Base-by-base conservation (phyloP, 805 yeast species). In the Ogataea minuta region DNA sequence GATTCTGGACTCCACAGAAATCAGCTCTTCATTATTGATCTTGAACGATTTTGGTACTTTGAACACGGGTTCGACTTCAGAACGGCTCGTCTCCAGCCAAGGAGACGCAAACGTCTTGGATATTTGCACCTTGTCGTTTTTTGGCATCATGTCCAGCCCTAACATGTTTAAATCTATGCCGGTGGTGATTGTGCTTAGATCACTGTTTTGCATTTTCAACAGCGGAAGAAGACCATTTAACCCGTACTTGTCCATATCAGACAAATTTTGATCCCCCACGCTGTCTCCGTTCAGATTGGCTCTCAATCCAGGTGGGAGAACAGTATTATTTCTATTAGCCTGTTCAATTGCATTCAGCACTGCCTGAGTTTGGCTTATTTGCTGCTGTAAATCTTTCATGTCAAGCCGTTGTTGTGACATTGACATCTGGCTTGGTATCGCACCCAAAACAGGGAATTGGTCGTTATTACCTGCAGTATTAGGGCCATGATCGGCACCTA, bases 71-170 rank as follows among this genome's bases (percentile, higher is more conserved):
- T 88, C 95, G 12, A 91, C 96, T 49, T 85, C 90, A 38, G 90
- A 81, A 53, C 95, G 73, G 7, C 93, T 78, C 1, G 96, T 85
- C 57, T 93, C 98, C 27, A 84, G 73, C 98, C 99, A 91, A 9
- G 99, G 99, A 3, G 95, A 84, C 16, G 95, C 82, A 55, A 91
- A 79, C 6, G 81, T 77, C 48, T 74, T 68, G 20, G 85, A 71
- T 23, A 85, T 60, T 39, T 73, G 70, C 14, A 59, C 63, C 31
- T 54, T 44, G 21, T 55, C 54, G n/a, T 63, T 64, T 28, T 66
- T 68, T 17, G 63, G 60, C 3, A 67, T 57, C 48, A 85, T 62
- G 50, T 82, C 81, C 28, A 84, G 63, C 1, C 91, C 93, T 23
- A 81, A 59, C 53, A 78, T 73, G 41, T 74, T 76, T 31, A 86